Evolutionary conservation across 2,329 filamentous ascomycete genomes (phyloP), one percentile per base, ranked within the genome.

Genomic region (Setomelanomma holmii): DNA sequence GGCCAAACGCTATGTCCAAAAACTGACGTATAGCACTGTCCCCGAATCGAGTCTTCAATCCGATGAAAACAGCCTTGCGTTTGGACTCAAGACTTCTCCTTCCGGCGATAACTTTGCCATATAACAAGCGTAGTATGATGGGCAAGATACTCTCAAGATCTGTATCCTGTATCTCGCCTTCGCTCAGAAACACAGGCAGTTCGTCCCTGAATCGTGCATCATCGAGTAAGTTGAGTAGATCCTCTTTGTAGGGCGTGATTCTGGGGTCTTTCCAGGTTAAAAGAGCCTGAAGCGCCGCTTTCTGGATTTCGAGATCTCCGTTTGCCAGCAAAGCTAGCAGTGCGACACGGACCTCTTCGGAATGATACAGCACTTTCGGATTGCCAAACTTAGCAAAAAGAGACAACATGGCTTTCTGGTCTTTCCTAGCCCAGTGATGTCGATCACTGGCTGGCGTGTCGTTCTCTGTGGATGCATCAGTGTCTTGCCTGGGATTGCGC

Each of bases 171-270:
- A 97, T 89, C 48, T 66, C 87, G 76, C 51, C 86, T 86, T 54
- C 84, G 79, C 34, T 85, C 78, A 99, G 83, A 59, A 99, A 89
- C 4, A 95, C 86, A 0, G 91, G 89, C n/a, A 99, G 82, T 71
- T 98, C 93, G 67, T 98, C 95, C 68, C 92, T 91, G 76, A 98
- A 96, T 42, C 90, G 85, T 20, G 90, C 87, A 57, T 98, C 95
- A 61, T 99, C 95, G 7, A 98, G 83, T 1, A 99, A 80, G 63
- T 91, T 93, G 56, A 91, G 83, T 20, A 99, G 76, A 62, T 93
- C 91, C 62, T 97, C 92, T 64, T 92, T 86, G 68, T 98, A 96
- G 0, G 87, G 82, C 53, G 83, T 83, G 43, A 99, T 80, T 7
- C 83, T 86, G 2, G 88, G 82, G 51, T 89, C 85, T 72, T 96